phyloP scores from a whole-genome alignment of 2,329 filamentous ascomycete species.

The Daldinia eschscholtzii region DNA sequence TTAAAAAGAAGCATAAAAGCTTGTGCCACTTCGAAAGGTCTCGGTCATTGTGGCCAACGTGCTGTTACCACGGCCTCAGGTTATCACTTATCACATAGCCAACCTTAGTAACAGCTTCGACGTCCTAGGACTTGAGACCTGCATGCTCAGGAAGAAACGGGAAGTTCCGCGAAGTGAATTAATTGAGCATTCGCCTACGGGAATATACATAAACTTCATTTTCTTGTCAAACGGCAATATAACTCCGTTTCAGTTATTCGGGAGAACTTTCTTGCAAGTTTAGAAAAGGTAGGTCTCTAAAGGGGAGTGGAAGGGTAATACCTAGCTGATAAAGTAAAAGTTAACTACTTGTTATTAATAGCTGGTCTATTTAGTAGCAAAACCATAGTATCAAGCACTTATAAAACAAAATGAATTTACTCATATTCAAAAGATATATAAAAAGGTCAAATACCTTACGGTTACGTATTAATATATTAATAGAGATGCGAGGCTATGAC shows the following conservation, averaged over 20 bases:
- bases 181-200: neutral
- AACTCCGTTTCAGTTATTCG: neutral
- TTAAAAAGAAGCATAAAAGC: neutral
- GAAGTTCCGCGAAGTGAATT: neutral
- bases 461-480: too few relatives aligned
- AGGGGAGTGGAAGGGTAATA: too few relatives aligned
- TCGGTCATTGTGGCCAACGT: neutral
- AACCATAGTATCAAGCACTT: too few relatives aligned
- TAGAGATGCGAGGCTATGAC: too few relatives aligned
- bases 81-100: neutral
- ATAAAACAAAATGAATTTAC: too few relatives aligned
- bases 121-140: neutral
- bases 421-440: too few relatives aligned
- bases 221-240: neutral
- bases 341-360: too few relatives aligned
- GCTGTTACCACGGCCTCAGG: constrained; percentile 8
- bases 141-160: constrained; percentile 3
- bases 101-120: neutral
- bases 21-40: constrained; percentile 16
- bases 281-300: neutral
- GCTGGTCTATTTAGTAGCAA: too few relatives aligned
- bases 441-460: too few relatives aligned
- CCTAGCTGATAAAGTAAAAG: too few relatives aligned
- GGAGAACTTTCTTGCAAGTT: neutral
- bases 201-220: neutral